phyloP scores from a whole-genome alignment of 192 early-diverging fungal species.

The Umbelopsis vinacea region DNA sequence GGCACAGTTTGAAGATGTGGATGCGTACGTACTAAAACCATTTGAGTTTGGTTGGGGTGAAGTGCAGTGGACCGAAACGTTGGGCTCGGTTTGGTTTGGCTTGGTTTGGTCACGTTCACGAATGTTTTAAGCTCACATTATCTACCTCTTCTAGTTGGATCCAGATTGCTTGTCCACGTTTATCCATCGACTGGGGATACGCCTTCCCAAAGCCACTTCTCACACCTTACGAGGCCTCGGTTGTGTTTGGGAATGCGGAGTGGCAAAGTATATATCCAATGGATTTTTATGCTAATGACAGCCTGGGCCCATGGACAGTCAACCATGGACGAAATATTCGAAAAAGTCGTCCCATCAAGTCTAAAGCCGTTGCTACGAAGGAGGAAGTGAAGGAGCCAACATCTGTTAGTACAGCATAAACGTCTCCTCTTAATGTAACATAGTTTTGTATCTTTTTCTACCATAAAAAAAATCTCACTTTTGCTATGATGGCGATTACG shows the following conservation, averaged over 20 bases:
- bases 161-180: constrained; percentile 93
- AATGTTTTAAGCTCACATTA: neutral
- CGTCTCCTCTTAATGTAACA: neutral
- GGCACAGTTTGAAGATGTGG: constrained; percentile 82
- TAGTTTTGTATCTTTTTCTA: neutral
- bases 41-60: neutral
- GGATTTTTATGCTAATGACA: constrained; percentile 96
- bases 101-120: neutral
- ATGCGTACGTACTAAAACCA: constrained; percentile 57
- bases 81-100: neutral
- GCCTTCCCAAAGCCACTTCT: constrained; percentile 90
- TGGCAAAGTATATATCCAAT: constrained; percentile 94
- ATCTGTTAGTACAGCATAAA: constrained; percentile 5
- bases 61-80: too few relatives aligned
- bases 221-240: constrained; percentile 93
- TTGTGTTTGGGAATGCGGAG: constrained; percentile 77
- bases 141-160: constrained; percentile 69
- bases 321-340: constrained; percentile 72
- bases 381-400: neutral
- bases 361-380: neutral
- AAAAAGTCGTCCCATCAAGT: constrained; percentile 20
- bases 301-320: constrained; percentile 90
- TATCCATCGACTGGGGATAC: constrained; percentile 99
- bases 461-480: neutral
- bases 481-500: neutral